These are phyloP conservation scores for Penicillium bialowiezense DNA, from an alignment of 495 filamentous ascomycete species.

Conservation along the genomic window DNA sequence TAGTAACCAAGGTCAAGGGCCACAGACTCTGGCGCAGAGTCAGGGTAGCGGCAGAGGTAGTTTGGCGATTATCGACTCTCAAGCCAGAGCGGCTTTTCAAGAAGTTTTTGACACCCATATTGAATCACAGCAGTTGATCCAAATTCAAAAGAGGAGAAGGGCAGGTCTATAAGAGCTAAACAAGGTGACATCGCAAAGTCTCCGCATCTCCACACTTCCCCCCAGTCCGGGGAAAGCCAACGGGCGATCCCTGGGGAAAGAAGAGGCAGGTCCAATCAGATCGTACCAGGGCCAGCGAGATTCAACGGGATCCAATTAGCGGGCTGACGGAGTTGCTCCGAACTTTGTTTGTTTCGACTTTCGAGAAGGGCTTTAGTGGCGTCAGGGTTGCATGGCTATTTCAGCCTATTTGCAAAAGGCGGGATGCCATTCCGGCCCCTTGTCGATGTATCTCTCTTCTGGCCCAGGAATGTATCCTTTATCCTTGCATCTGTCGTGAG, in stretches of 20 bases:
- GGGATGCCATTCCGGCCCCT: constrained; percentile 5
- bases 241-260: constrained; percentile 4
- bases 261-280: neutral
- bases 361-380: neutral
- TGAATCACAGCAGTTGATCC: neutral
- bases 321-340: constrained; percentile 2
- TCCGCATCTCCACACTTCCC: constrained; percentile 9
- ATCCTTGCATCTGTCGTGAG: no score
- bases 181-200: constrained; percentile 1
- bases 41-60: constrained; percentile 54
- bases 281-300: no score
- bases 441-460: neutral
- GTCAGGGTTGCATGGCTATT: constrained; percentile 5
- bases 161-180: no score
- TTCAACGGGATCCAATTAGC: no score
- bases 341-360: constrained; percentile 1
- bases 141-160: neutral
- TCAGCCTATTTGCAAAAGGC: neutral
- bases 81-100: constrained; percentile 34
- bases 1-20: constrained; percentile 46
- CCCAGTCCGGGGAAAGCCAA: constrained; percentile 6
- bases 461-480: no score
- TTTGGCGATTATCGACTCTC: constrained; percentile 43
- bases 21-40: constrained; percentile 57
- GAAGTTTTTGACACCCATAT: constrained; percentile 28